Evolutionary conservation across 441 rosid species (phyloP).

Genomic region (Eruca vesicaria): DNA sequence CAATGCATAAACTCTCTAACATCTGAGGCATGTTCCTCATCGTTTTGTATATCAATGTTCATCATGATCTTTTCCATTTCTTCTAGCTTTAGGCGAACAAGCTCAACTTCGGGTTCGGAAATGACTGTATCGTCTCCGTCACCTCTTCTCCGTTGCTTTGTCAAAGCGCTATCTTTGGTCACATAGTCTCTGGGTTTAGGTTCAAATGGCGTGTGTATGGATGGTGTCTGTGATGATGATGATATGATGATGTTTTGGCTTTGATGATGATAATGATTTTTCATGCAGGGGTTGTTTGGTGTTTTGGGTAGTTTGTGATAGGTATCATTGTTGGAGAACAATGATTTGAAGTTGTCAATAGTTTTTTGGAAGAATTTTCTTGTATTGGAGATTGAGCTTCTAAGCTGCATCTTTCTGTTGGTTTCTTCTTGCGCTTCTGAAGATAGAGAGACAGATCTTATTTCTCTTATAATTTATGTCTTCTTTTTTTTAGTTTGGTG

Average conservation of each 20-base stretch:
- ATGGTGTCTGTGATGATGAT: conserved; percentile 21
- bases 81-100: conserved; percentile 48
- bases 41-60: conserved; percentile 38
- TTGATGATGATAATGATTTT: neutral
- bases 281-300: conserved; percentile 26
- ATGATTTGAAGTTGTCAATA: conserved; percentile 50
- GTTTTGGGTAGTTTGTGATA: conserved; percentile 71
- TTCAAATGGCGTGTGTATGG: conserved; percentile 8
- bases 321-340: conserved; percentile 41
- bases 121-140: conserved; percentile 13
- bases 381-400: conserved; percentile 60
- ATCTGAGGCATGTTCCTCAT: conserved; percentile 69
- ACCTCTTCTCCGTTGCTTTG: conserved; percentile 11
- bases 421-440: neutral
- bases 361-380: conserved; percentile 66
- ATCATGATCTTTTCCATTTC: conserved; percentile 67
- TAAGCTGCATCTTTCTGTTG: conserved; percentile 48
- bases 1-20: conserved; percentile 72
- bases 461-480: conserved; percentile 3
- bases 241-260: conserved; percentile 9
- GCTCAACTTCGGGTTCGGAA: conserved; percentile 24
- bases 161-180: conserved; percentile 5
- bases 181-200: conserved; percentile 12
- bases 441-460: conserved; percentile 7
- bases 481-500: conserved; percentile 31